Conservation (phyloP, 1,139 yeast species). For the Yamadazyma triangularis region DNA sequence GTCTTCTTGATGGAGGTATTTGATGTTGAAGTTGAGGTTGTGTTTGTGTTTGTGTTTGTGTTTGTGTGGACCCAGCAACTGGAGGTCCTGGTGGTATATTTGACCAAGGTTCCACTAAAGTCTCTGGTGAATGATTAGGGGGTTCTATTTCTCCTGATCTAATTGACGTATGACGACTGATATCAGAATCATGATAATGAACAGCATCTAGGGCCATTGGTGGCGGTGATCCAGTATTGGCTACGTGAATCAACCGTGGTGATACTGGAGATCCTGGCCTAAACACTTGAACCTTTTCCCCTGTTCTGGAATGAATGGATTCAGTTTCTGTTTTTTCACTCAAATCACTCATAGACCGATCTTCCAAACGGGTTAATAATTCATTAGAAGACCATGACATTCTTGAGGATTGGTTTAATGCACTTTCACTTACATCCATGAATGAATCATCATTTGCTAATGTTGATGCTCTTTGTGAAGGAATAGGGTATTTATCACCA, state of each 20-base stretch:
- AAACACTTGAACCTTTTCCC: not conserved
- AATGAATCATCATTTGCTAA: no score
- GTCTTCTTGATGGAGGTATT: no score
- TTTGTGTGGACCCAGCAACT: no score
- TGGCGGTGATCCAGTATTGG: slow-evolving; percentile 1
- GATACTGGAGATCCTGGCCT: slow-evolving; percentile 4
- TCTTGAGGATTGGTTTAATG: no score
- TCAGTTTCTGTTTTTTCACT: slow-evolving; percentile 6
- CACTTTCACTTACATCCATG: no score
- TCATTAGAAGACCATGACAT: no score
- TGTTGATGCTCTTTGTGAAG: no score
- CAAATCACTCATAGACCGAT: slow-evolving; percentile 12
- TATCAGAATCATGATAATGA: slow-evolving; percentile 15
- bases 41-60: no score
- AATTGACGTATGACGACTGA: slow-evolving; percentile 8
- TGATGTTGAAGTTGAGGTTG: no score
- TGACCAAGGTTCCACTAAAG: not conserved
- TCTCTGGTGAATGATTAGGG: slow-evolving; percentile 1
- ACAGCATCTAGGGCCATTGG: slow-evolving; percentile 9
- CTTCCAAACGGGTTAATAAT: slow-evolving; percentile 27
- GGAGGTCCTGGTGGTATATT: no score
- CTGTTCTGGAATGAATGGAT: not conserved
- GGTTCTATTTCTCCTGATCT: slow-evolving; percentile 5
- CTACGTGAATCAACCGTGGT: no score
- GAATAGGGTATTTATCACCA: no score